Evolutionary conservation across 2,329 filamentous ascomycete species (phyloP).

Genomic region (Incumbomyces delicatus): DNA sequence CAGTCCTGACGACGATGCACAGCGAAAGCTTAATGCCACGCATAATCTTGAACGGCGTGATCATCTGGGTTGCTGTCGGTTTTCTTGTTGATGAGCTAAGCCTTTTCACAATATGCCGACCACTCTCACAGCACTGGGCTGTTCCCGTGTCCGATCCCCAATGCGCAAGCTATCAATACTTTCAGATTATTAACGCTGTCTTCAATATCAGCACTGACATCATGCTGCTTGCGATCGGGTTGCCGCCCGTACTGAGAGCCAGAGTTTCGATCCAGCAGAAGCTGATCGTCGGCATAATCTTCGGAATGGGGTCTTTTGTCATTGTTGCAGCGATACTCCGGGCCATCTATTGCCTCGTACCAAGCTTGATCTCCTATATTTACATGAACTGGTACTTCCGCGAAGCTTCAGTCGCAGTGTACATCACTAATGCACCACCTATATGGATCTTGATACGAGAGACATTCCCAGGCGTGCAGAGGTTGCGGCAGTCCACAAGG

Average conservation of each 20-base stretch:
- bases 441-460: conserved; percentile 43
- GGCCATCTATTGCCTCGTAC: conserved; percentile 38
- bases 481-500: conserved; percentile 4
- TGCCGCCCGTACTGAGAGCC: conserved; percentile 33
- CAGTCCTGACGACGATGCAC: neutral
- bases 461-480: conserved; percentile 30
- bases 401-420: conserved; percentile 34
- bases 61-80: conserved; percentile 35
- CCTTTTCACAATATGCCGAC: conserved; percentile 43
- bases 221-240: conserved; percentile 34
- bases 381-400: conserved; percentile 42
- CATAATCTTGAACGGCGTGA: conserved; percentile 25
- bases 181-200: conserved; percentile 36
- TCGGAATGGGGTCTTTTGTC: conserved; percentile 37
- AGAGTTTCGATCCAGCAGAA: conserved; percentile 34
- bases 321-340: conserved; percentile 42
- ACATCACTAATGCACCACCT: conserved; percentile 44
- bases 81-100: conserved; percentile 42
- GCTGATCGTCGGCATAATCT: conserved; percentile 33
- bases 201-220: conserved; percentile 39
- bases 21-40: conserved; percentile 16
- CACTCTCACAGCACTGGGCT: conserved; percentile 41
- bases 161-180: conserved; percentile 36
- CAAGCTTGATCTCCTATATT: conserved; percentile 25
- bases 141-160: conserved; percentile 33